Base-by-base conservation (phyloP, 805 yeast genomes). In the Pichia exigua region DNA sequence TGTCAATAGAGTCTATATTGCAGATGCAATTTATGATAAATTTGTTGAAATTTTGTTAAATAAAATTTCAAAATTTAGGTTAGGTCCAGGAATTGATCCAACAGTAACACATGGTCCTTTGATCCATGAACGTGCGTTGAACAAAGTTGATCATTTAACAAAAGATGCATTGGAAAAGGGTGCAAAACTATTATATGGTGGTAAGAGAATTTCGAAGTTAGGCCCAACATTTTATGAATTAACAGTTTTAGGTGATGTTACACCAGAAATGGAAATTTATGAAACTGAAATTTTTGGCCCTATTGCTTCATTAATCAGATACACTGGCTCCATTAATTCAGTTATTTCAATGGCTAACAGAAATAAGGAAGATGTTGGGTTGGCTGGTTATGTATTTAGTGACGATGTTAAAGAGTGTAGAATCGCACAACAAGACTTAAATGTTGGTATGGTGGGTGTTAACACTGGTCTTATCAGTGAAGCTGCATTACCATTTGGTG, bases 221-320 rank as follows among this genome's bases (percentile, higher is more conserved):
- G 92, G 91, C 1, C 77, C 76, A 30, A 71, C 73, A 55, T 87
- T 81, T 70, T 85, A 74, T 62, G 82, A 78, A 21, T 79, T 86
- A 49, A 86, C 92, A 0, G 74, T 86, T 5, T 65, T 86, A 39
- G 72, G 77, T 2, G 75, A 77, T 49, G 85, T 79, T 40, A 76
- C 78, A 39, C 62, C 71, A 1, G 73, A 73, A 15, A 84, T 85
- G 87, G 58, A 67, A 32, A 75, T 86, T 18, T 73, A 75, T 58
- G 59, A 68, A 39, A 86, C 82, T 55, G 94, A 87, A 64, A 83
- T 87, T 1, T 86, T 86, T 65, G 95, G 94, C 0, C 94, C 95
- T 1, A 74, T 87, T 21, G 85, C 87, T 15, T 84, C 87, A 1
- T 63, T 86, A 42, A 74, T 82, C 59, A 75, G 73, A 61, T 85